Evolutionary conservation across 2,329 filamentous ascomycete species (phyloP).

Genomic region (Cercospora sesami): DNA sequence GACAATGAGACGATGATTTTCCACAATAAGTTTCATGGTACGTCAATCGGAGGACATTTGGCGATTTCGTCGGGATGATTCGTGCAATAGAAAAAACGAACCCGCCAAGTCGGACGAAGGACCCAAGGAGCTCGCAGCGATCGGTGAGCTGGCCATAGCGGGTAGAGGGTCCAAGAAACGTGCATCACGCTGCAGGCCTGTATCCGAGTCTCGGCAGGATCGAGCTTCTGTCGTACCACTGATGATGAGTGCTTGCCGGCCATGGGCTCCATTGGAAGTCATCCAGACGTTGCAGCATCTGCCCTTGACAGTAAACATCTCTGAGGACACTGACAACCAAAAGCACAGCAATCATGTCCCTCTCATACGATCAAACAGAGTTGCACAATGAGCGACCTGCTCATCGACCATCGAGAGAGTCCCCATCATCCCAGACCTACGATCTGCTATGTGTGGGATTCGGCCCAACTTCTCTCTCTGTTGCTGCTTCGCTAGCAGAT

Average conservation of each 20-base stretch:
- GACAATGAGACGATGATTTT: neutral
- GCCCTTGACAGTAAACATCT: neutral
- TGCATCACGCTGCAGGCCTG: neutral
- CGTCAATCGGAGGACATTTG: neutral
- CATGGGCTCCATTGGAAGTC: neutral
- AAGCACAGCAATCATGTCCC: slow-evolving; percentile 11
- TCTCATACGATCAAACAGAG: slow-evolving; percentile 12
- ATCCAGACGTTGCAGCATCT: neutral
- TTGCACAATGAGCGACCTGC: slow-evolving; percentile 3
- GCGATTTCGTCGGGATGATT: neutral
- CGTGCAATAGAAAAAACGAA: neutral
- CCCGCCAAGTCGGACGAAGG: neutral
- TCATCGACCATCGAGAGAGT: slow-evolving; percentile 11
- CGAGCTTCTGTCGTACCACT: neutral
- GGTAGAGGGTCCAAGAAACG: neutral
- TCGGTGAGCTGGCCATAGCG: neutral
- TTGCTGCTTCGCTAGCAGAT: slow-evolving; percentile 31
- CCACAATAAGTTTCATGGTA: neutral
- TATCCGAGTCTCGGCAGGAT: neutral
- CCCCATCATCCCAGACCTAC: slow-evolving; percentile 19
- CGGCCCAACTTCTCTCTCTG: slow-evolving; percentile 29
- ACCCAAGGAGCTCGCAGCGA: neutral
- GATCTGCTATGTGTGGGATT: slow-evolving; percentile 34
- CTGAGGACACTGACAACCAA: neutral
- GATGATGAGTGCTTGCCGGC: neutral